Base-by-base conservation (phyloP, 176 grass and related monocot genomes). In the Coix lacrymajobi region DNA sequence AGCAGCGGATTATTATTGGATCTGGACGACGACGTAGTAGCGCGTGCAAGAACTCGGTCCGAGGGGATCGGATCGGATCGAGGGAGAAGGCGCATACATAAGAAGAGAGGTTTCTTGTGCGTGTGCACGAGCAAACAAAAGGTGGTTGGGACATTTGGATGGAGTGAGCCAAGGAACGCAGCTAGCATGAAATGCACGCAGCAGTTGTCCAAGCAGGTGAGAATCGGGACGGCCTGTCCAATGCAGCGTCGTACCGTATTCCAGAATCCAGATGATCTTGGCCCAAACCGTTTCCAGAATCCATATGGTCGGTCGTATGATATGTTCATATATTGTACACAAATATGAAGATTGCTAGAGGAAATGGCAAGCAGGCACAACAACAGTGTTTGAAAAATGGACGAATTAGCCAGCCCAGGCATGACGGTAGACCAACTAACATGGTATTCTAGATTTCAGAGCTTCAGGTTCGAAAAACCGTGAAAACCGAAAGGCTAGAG, bases 161-260 rank as follows among this genome's bases (percentile, higher is more conserved):
- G 30, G 76, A 80, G 73, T 80, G 82, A 39, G 78, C 68, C 87
- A 25, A 5, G 73, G 63, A 89, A 78, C 75, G 66, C 76, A 11
- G 66, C 54, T 82, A 63, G 76, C 41, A 43, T 84, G 72, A 3
- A 25, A 25, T 24, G 56, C 54, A 11, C 56, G 54, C 3, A 34
- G 1, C 4, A 51, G 33, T 82, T 87, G 75, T 79, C 43, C 77
- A 13, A 45, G 77, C 79, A 68, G 85, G 77, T 86, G n/a, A 40
- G 85, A 81, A 81, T 57, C 12, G 19, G 69, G 44, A 25, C 17
- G 28, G 24, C 4, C 39, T 79, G 3, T 44, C 69, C 69, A 75
- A 81, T 66, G 84, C 84, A 25, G 14, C 56, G 49, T 4, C n/a
- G 17, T 29, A 11, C 43, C 11, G 77, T 79, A 37, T 54, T 65